Base-by-base conservation (phyloP, 345 rosid genomes). In the Eucalyptus rudis region DNA sequence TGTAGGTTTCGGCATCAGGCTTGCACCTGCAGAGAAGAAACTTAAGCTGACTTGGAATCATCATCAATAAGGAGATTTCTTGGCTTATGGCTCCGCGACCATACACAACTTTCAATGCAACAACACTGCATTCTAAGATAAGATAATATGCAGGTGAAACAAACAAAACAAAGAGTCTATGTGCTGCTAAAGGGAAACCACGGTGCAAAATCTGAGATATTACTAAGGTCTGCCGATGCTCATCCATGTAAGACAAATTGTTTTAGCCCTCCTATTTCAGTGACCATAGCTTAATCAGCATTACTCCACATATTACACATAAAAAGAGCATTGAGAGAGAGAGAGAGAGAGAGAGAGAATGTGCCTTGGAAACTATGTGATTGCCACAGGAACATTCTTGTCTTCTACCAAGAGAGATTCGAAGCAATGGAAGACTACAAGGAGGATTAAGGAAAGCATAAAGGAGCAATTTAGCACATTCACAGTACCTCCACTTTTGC, bases 1-100 rank as follows among this genome's bases (percentile, higher is more conserved):
- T 93, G 90, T 95, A 97, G 66, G 98, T 97, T 91, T 96, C 97
- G 66, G 93, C 95, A 92, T 96, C 97, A 10, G 99, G 99, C 90
- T 96, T 96, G 92, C 99, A 97, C 92, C 99, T 97, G 89, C 50
- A 87, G 89, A 66, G 83, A 22, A 40, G 13, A 76, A 76, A 76
- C 45, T 76, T 20, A 76, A 76, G 83, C 24, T 20, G 83, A 76
- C 24, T 7, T 40, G 27, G 16, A 36, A 76, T 19, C 83, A 40
- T 76, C 83, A 76, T 40, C 13, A 19, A 44, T 6, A 76, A 11
- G 47, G 47, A 47, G 47, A 71, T 71, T 36, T 17, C 43, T 36
- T 0, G 1, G 44, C 83, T 20, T 76, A 76, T 76, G 8, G 83
- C 13, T 76, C 83, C 2, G 0, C 1, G 1, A 36, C 47, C 83